Conservation (phyloP, 129 eudicot species). For the Deinandra increscens region DNA sequence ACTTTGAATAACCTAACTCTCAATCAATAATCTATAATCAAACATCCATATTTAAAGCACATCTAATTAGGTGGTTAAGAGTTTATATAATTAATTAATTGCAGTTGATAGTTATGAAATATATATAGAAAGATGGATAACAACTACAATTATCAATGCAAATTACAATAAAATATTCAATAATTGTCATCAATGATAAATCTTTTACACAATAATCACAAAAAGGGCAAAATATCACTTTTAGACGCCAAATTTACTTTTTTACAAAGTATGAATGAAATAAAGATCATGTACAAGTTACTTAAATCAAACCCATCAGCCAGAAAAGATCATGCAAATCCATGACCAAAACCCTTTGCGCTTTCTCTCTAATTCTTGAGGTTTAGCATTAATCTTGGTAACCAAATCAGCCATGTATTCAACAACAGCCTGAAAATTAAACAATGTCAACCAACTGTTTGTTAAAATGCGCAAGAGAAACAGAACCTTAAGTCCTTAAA, state of each 20-base stretch:
- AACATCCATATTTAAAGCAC: neutral
- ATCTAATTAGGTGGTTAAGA: neutral
- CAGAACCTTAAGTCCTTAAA: neutral
- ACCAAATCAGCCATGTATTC: constrained; percentile 68
- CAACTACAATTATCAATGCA: neutral
- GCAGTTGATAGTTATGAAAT: neutral
- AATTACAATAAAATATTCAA: neutral
- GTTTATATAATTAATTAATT: neutral
- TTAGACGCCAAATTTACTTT: neutral
- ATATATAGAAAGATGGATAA: neutral
- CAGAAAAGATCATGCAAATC: constrained; percentile 50
- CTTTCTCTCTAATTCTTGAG: constrained; percentile 35
- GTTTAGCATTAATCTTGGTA: constrained; percentile 37
- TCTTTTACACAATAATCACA: neutral
- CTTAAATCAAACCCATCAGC: constrained; percentile 12
- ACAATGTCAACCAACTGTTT: constrained; percentile 15
- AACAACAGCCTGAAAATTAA: constrained; percentile 59
- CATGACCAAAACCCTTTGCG: constrained; percentile 62
- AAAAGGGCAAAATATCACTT: neutral
- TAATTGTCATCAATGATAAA: neutral
- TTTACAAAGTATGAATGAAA: neutral
- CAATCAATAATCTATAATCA: neutral
- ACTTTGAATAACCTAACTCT: no score
- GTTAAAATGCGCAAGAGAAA: neutral
- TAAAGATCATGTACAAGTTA: neutral